phyloP scores from a whole-genome alignment of 2,329 filamentous ascomycete species.

The Xylaria sp. region DNA sequence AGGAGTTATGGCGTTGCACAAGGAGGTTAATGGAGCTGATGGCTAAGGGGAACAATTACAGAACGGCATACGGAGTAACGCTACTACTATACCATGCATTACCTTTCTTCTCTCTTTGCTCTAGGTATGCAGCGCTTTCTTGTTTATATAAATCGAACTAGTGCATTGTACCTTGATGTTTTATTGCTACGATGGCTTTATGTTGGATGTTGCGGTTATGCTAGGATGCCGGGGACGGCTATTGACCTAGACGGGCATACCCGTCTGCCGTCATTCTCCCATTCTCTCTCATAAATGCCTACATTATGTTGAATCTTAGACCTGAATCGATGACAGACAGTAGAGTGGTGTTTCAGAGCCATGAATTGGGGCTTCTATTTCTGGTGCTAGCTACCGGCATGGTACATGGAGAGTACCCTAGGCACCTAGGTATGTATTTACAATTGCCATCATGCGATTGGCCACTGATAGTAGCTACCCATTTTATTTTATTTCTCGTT shows the following conservation, averaged over 20 bases:
- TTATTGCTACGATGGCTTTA: no score
- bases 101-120: neutral
- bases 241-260: no score
- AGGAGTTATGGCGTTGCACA: slow-evolving; percentile 32
- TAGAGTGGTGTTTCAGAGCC: neutral
- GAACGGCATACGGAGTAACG: neutral
- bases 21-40: slow-evolving; percentile 1
- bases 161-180: neutral
- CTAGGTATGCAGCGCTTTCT: neutral
- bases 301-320: neutral
- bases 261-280: no score
- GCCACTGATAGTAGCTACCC: neutral
- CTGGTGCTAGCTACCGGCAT: neutral
- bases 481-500: neutral
- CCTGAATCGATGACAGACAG: no score
- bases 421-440: slow-evolving; percentile 7
- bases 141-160: slow-evolving; percentile 9
- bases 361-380: neutral
- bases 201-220: no score
- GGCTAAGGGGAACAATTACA: neutral
- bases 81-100: slow-evolving; percentile 4
- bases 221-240: no score
- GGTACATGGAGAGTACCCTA: neutral
- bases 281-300: no score
- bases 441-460: slow-evolving; percentile 27